phyloP scores from a whole-genome alignment of 176 grass and related monocot genomes.

The Zea luxurians region DNA sequence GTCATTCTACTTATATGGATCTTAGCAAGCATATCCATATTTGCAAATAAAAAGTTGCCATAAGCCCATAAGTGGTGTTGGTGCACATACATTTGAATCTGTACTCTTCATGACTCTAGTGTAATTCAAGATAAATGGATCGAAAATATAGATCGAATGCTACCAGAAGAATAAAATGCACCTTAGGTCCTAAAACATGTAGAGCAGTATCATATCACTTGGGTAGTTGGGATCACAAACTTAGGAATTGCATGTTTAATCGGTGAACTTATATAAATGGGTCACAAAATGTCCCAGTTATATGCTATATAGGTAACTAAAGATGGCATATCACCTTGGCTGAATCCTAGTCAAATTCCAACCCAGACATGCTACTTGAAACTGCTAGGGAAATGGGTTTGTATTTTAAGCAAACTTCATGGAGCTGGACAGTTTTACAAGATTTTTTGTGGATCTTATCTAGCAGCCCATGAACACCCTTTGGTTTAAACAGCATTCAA shows the following conservation, averaged over 20 bases:
- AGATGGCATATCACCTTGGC: slow-evolving; percentile 1
- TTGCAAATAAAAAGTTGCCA: slow-evolving; percentile 13
- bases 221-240: background rate
- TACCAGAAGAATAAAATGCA: background rate
- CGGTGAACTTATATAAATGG: background rate
- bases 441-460: background rate
- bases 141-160: slow-evolving; percentile 24
- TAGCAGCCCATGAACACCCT: background rate
- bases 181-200: slow-evolving; percentile 20
- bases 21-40: slow-evolving; percentile 10
- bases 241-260: background rate
- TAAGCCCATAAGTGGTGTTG: background rate
- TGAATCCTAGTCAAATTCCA: slow-evolving; percentile 10
- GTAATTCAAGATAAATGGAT: background rate
- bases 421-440: background rate
- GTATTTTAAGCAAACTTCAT: background rate
- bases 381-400: slow-evolving; percentile 14
- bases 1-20: slow-evolving; percentile 1
- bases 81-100: slow-evolving; percentile 16
- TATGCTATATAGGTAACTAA: background rate
- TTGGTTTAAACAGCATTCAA: background rate
- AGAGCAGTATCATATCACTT: background rate
- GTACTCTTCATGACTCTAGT: slow-evolving; percentile 17
- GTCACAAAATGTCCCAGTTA: background rate
- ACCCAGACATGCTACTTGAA: background rate